phyloP scores from a whole-genome alignment of 129 eudicot species.

The Centrapalus pauciflorus region DNA sequence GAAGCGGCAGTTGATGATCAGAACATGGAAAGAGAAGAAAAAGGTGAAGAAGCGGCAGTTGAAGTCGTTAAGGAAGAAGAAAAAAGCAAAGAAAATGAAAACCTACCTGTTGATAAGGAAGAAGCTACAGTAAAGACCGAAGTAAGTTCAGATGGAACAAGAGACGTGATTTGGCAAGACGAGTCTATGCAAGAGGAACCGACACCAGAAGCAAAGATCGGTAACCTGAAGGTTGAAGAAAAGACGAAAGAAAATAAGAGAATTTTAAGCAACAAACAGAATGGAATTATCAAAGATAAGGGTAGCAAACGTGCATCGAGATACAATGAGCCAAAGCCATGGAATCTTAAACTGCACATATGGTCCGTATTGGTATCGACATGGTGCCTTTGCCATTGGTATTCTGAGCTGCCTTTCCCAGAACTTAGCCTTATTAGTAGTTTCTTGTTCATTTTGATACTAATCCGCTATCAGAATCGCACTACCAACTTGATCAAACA shows the following conservation, averaged over 20 bases:
- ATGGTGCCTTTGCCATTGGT: slow-evolving; percentile 35
- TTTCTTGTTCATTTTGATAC: slow-evolving; percentile 14
- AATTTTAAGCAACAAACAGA: not conserved
- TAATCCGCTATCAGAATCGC: slow-evolving; percentile 12
- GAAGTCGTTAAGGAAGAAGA: slow-evolving; percentile 4
- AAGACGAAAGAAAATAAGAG: not conserved
- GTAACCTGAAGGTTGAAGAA: slow-evolving; percentile 8
- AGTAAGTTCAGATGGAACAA: slow-evolving; percentile 38
- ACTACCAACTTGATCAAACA: slow-evolving; percentile 7
- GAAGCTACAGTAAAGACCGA: slow-evolving; percentile 17
- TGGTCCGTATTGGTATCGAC: slow-evolving; percentile 22
- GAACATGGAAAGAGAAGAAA: not conserved
- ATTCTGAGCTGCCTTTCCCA: slow-evolving; percentile 28
- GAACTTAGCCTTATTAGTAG: slow-evolving; percentile 30
- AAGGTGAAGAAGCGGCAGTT: not conserved
- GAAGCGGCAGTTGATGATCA: slow-evolving; percentile 6
- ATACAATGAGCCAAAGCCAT: not conserved
- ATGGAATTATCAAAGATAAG: not conserved
- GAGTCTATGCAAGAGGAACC: slow-evolving; percentile 25
- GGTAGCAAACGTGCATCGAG: not conserved
- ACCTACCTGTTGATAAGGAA: slow-evolving; percentile 13
- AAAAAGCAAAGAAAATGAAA: slow-evolving; percentile 11
- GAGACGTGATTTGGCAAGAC: too few relatives aligned
- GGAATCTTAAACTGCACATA: slow-evolving; percentile 14
- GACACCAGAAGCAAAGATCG: slow-evolving; percentile 15